phyloP scores from a whole-genome alignment of 1,284 basidiomycete genomes.

The Pseudomicrostroma phylloplanum region DNA sequence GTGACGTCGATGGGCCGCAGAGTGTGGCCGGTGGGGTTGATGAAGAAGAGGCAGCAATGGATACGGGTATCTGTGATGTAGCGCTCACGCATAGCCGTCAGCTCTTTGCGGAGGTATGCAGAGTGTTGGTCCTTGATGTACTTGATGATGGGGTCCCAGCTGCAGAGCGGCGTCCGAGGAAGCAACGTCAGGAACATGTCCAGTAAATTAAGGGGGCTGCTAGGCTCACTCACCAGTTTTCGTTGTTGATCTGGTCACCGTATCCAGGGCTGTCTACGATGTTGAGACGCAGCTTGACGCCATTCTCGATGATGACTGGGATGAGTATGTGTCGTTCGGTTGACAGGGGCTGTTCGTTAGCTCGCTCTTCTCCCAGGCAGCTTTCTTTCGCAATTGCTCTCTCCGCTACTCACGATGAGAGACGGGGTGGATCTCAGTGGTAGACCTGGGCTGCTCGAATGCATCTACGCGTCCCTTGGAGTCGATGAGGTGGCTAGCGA shows the following conservation, averaged over 20 bases:
- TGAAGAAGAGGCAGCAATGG: slow-evolving; percentile 97
- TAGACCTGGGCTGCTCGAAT: slow-evolving; percentile 81
- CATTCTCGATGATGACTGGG: slow-evolving; percentile 89
- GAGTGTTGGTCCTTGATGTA: slow-evolving; percentile 99
- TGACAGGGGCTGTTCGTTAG: not conserved
- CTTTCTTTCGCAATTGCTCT: not conserved
- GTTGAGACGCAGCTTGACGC: slow-evolving; percentile 88
- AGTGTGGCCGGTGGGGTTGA: slow-evolving; percentile 59
- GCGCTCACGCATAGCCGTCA: slow-evolving; percentile 96
- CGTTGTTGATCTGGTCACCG: slow-evolving; percentile 98
- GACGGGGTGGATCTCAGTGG: slow-evolving; percentile 90
- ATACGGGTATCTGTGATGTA: slow-evolving; percentile 98
- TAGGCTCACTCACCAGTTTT: slow-evolving; percentile 68
- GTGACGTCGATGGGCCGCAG: slow-evolving; percentile 73
- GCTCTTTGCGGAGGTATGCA: slow-evolving; percentile 95
- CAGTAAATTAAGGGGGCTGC: not conserved
- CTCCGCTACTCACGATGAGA: slow-evolving; percentile 69
- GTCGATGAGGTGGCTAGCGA: slow-evolving; percentile 94
- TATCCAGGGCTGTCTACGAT: slow-evolving; percentile 99
- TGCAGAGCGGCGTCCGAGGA: slow-evolving; percentile 40
- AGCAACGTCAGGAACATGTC: not conserved
- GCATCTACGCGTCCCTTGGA: slow-evolving; percentile 86
- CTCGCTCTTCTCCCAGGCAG: not conserved
- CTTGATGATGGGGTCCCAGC: slow-evolving; percentile 98
- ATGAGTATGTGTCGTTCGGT: not conserved